Evolutionary conservation across 2,329 filamentous ascomycete genomes (phyloP).

Genomic region (Arthrobotrys entomopaga): DNA sequence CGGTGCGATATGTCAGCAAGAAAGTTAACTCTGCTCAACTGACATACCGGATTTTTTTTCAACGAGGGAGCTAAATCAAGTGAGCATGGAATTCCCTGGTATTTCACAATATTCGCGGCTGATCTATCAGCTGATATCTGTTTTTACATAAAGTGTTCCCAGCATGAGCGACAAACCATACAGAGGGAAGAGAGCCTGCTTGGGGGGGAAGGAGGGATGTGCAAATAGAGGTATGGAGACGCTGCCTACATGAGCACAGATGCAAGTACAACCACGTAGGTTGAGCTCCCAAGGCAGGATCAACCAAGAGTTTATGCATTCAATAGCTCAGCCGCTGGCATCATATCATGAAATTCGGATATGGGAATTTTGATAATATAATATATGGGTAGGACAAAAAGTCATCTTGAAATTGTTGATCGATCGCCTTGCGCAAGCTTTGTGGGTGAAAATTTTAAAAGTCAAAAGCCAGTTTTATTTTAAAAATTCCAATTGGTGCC

Average conservation of each 20-base stretch:
- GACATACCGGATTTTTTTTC: not conserved
- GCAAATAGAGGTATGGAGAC: not conserved
- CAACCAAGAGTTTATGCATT: too few relatives aligned
- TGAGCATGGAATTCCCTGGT: slow-evolving; percentile 32
- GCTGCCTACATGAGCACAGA: slow-evolving; percentile 1
- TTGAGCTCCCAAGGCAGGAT: not conserved
- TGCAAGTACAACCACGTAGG: slow-evolving; percentile 2
- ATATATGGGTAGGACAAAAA: slow-evolving; percentile 16
- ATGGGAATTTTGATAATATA: slow-evolving; percentile 13
- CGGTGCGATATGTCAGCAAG: slow-evolving; percentile 18
- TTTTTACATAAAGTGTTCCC: slow-evolving; percentile 17
- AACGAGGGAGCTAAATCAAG: slow-evolving; percentile 5
- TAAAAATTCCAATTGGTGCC: slow-evolving; percentile 47
- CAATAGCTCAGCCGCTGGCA: too few relatives aligned
- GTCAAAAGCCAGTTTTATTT: slow-evolving; percentile 36
- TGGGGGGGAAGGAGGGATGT: not conserved
- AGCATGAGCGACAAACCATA: not conserved
- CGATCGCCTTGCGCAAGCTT: slow-evolving; percentile 38
- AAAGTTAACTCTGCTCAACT: not conserved
- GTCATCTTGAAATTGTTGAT: slow-evolving; percentile 35
- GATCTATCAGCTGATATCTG: slow-evolving; percentile 36
- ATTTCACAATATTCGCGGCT: slow-evolving; percentile 33
- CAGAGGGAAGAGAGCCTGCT: not conserved
- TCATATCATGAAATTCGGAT: too few relatives aligned
- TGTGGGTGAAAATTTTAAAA: slow-evolving; percentile 44